A percentile compares a stretch with the other conserved stretches of the same genome.
phyloP scores from a whole-genome alignment of 164 flowering plant species.

The Vitis amurensis region DNA sequence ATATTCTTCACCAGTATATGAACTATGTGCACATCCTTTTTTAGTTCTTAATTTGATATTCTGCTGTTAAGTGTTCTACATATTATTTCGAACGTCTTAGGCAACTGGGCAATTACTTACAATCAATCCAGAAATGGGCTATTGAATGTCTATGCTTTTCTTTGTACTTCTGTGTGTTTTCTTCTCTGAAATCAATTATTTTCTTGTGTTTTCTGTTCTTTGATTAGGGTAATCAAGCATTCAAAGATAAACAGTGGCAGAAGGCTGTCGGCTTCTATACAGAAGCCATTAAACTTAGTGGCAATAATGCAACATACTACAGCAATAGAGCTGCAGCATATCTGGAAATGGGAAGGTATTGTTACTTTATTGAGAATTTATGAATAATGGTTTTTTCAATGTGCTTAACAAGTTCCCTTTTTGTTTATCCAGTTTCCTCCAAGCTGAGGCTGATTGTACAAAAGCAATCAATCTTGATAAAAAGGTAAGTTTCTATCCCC shows the following conservation, averaged over 20 bases:
- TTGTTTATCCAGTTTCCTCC: conserved; percentile 53
- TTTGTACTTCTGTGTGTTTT: not conserved
- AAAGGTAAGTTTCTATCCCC: conserved; percentile 50
- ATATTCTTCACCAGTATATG: not conserved
- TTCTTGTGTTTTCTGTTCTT: not conserved
- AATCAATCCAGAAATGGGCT: not conserved
- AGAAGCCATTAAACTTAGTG: conserved; percentile 84
- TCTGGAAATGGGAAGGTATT: conserved; percentile 85
- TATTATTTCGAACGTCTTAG: not conserved
- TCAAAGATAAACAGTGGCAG: conserved; percentile 84
- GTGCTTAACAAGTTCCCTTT: conserved; percentile 11
- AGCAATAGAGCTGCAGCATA: conserved; percentile 96
- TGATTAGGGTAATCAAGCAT: conserved; percentile 89
- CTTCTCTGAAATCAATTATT: not conserved
- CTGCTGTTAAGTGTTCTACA: not conserved
- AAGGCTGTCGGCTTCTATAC: conserved; percentile 79
- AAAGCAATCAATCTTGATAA: conserved; percentile 82
- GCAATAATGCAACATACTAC: conserved; percentile 85
- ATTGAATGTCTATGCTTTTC: not conserved
- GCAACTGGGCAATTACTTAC: not conserved
- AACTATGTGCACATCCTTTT: not conserved
- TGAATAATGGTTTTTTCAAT: not conserved
- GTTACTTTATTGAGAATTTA: not conserved
- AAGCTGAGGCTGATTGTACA: conserved; percentile 90
- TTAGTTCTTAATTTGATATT: not conserved